A percentile compares a stretch with the other conserved stretches of the same genome.
These are phyloP conservation scores for Coffea canephora DNA, from an alignment of 257 asterid genomes.

Conservation along the genomic window DNA sequence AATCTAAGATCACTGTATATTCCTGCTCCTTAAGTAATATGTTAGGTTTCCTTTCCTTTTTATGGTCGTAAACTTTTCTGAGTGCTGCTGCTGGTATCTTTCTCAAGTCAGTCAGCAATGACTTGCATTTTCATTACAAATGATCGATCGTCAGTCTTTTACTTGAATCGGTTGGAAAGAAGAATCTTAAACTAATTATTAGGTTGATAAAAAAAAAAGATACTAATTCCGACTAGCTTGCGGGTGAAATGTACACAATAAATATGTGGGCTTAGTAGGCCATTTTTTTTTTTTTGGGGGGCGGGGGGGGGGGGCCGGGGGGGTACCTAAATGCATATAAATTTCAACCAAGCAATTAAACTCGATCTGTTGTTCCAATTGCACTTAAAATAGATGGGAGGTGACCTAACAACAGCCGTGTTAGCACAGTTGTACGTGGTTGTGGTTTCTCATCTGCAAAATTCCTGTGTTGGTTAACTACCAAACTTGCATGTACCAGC, in stretches of 20 bases:
- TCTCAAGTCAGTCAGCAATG: background rate
- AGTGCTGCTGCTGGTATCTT: background rate
- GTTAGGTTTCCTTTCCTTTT: background rate
- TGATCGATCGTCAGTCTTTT: background rate
- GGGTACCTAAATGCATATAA: background rate
- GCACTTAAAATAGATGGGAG: slow-evolving; percentile 20
- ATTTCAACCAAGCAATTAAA: background rate
- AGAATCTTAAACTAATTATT: background rate
- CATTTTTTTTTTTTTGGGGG: no score
- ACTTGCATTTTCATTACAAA: slow-evolving; percentile 11
- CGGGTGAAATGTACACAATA: background rate
- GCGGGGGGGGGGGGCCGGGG: no score
- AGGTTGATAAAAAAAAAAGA: background rate
- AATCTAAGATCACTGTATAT: no score
- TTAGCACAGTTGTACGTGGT: background rate
- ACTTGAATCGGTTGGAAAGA: background rate
- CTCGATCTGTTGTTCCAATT: background rate
- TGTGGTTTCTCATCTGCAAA: background rate
- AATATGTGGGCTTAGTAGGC: background rate
- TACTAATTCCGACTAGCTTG: background rate
- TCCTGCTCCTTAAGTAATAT: no score
- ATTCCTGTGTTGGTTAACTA: slow-evolving; percentile 9
- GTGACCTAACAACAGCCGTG: slow-evolving; percentile 26
- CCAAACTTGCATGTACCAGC: background rate
- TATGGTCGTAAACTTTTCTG: background rate